Conservation (phyloP, 2,329 filamentous ascomycete genomes). For the Neurospora sp. region DNA sequence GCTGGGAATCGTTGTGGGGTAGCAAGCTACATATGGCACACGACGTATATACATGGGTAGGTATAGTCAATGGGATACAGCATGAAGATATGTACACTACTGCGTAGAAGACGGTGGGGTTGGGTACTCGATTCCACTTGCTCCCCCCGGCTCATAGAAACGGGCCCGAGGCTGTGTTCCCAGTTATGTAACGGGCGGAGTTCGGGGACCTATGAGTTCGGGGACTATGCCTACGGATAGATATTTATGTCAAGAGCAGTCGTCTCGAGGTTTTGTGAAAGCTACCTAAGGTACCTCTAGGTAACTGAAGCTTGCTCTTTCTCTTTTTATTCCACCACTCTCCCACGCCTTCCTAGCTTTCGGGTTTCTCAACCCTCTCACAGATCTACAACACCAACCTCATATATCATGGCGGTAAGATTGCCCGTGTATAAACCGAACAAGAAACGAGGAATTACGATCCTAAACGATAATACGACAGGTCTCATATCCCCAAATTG, state of each 20-base stretch:
- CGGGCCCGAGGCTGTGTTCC: background rate
- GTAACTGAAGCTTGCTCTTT: background rate
- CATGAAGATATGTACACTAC: background rate
- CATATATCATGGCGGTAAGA: background rate
- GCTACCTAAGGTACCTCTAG: too few species aligned
- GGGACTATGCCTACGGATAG: background rate
- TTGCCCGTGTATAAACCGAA: background rate
- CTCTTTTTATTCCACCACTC: background rate
- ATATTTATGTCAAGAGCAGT: background rate
- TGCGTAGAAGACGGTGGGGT: background rate
- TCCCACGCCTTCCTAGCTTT: background rate
- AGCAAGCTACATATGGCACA: background rate
- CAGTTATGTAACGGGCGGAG: background rate
- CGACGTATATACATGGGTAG: background rate
- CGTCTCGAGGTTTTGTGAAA: background rate
- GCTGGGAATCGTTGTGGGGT: background rate
- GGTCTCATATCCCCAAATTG: constrained; percentile 57
- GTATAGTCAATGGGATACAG: background rate
- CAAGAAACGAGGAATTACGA: background rate
- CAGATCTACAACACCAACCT: background rate
- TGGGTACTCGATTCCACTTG: background rate
- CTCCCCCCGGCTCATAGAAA: background rate
- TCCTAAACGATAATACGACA: constrained; percentile 13
- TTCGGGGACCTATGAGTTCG: background rate
- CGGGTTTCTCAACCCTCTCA: background rate